phyloP scores from a whole-genome alignment of 495 filamentous ascomycete species.

The Aspergillus egyptiacus region DNA sequence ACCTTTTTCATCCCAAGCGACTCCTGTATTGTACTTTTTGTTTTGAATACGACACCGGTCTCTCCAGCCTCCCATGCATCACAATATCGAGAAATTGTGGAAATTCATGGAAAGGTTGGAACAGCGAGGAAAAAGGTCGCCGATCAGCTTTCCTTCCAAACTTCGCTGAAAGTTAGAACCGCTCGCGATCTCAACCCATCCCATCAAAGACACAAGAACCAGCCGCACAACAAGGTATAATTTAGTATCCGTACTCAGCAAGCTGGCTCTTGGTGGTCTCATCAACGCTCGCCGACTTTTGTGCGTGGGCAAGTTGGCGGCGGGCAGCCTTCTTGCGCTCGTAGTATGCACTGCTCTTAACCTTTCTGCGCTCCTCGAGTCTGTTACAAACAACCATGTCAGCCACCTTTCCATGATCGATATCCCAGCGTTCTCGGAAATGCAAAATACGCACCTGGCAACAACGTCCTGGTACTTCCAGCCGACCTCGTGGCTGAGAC shows the following conservation, averaged over 20 bases:
- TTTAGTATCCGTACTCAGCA: constrained; percentile 67
- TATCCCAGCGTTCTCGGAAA: neutral
- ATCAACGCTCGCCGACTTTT: constrained; percentile 86
- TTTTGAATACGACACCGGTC: constrained; percentile 27
- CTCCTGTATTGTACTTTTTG: constrained; percentile 27
- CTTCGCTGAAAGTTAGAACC: constrained; percentile 42
- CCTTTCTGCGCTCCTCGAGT: constrained; percentile 98
- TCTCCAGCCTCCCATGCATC: constrained; percentile 30
- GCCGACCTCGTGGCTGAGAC: constrained; percentile 96
- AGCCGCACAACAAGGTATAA: constrained; percentile 39
- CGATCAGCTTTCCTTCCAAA: constrained; percentile 40
- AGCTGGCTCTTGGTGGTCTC: constrained; percentile 64
- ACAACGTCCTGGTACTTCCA: constrained; percentile 99
- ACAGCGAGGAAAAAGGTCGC: constrained; percentile 32
- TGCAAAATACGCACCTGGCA: constrained; percentile 64
- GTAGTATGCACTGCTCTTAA: constrained; percentile 98
- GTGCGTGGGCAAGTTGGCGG: constrained; percentile 82
- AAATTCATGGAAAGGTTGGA: constrained; percentile 27
- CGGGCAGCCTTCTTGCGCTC: constrained; percentile 95
- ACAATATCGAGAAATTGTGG: constrained; percentile 27
- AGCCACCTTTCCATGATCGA: constrained; percentile 23
- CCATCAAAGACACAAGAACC: constrained; percentile 45
- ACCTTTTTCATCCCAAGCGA: constrained; percentile 42
- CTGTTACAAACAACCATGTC: constrained; percentile 45
- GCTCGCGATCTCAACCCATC: constrained; percentile 42